Conservation (phyloP, 2,329 filamentous ascomycete species). For the Diaporthe eres region DNA sequence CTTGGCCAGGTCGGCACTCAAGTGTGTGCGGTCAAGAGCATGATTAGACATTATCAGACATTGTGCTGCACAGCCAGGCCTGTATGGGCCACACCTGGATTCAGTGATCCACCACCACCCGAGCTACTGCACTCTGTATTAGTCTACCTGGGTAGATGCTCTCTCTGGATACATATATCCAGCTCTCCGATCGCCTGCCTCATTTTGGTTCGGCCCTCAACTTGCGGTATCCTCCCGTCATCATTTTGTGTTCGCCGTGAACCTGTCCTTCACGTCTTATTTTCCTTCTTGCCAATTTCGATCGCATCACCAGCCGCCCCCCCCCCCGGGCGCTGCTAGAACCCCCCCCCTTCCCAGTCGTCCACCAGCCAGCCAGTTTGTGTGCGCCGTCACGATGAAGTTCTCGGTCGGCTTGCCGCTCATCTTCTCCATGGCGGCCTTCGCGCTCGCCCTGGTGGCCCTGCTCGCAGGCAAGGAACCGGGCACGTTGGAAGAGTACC, state of each 20-base stretch:
- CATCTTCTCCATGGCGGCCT: slow-evolving; percentile 52
- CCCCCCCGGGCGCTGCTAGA: not conserved
- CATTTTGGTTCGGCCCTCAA: not conserved
- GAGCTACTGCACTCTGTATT: not conserved
- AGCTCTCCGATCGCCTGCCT: not conserved
- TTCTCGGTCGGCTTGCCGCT: slow-evolving; percentile 47
- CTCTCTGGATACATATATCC: slow-evolving; percentile 9
- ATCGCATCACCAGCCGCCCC: not conserved
- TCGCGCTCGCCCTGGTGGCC: slow-evolving; percentile 54
- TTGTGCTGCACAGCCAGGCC: not conserved
- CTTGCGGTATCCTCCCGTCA: not conserved
- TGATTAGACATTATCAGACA: not conserved
- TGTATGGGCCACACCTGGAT: not conserved
- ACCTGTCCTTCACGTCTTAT: not conserved
- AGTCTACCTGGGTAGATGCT: not conserved
- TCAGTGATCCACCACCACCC: slow-evolving; percentile 16
- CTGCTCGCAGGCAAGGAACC: slow-evolving; percentile 56
- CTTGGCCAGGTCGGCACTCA: slow-evolving; percentile 6
- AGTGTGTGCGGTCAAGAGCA: not conserved
- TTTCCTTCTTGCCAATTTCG: not conserved
- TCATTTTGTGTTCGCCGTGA: not conserved
- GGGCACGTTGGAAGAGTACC: slow-evolving; percentile 54
- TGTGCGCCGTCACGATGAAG: slow-evolving; percentile 36
- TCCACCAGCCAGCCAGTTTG: not conserved
- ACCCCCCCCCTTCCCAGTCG: not conserved